Base-by-base conservation (phyloP, 306 rosid genomes). In the Boehmeria nivea region DNA sequence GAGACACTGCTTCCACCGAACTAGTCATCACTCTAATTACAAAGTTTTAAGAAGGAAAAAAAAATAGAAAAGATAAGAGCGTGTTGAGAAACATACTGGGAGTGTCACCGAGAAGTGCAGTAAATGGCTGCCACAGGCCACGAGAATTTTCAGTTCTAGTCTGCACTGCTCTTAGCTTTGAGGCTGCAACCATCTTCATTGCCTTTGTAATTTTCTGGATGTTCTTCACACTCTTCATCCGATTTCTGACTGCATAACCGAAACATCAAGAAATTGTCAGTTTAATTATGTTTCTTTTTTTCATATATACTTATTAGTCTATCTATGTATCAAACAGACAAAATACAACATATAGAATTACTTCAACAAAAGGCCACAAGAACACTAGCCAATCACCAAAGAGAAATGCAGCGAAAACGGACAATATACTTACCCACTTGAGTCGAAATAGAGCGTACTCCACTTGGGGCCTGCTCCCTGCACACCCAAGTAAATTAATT, bases 181-280 rank as follows among this genome's bases (percentile, higher is more conserved):
- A 91, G 4, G 99, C 99, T 61, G 99, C 99, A 81, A 91, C 99
- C 99, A 91, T 91, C 68, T 91, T 91, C 99, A 91, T 91, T 14
- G 99, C 99, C 82, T 91, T 91, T 13, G 99, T 91, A 61, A 91
- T 91, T 60, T 91, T 91, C 82, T 91, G 99, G 59, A 91, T 91
- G 80, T 63, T 91, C 73, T 78, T 91, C 61, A 91, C 96, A 91
- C 96, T 91, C 86, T 87, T 87, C 99, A 91, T 91, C 48, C 99
- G 81, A 63, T 68, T 87, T 59, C 99, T 77, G 59, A 91, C 99
- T 91, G 80, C 43, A 66, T 3, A 10, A 43, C 64, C 16, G 37
- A 59, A 59, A 25, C 38, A 66, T 38, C 52, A 69, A 19, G n/a
- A 25, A 55, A 12, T n/a, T n/a, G n/a, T n/a, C n/a, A n/a, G n/a